Conservation (phyloP, 352 stramenopile genomes). For the Phytophthora pistaciae region DNA sequence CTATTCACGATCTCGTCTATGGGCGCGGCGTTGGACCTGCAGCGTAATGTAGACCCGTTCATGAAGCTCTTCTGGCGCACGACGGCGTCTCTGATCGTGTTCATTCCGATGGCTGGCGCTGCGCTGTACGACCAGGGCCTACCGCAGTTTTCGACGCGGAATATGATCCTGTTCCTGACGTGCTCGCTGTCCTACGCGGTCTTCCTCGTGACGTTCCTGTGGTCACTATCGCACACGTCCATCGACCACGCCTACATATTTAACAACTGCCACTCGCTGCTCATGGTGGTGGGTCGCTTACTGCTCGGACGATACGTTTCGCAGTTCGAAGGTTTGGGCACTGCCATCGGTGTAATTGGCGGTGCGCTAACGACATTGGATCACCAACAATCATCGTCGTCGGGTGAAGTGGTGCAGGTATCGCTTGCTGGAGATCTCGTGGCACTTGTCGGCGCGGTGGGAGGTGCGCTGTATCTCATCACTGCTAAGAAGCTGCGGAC, state of each 20-base stretch:
- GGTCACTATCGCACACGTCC: constrained; percentile 79
- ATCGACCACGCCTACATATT: constrained; percentile 89
- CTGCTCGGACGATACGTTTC: constrained; percentile 70
- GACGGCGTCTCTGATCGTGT: constrained; percentile 75
- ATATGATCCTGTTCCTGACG: constrained; percentile 72
- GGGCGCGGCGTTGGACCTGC: constrained; percentile 75
- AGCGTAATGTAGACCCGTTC: constrained; percentile 79
- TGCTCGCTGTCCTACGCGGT: constrained; percentile 79
- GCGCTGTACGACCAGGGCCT: constrained; percentile 65
- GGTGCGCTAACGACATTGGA: constrained; percentile 81
- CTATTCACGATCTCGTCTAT: constrained; percentile 83
- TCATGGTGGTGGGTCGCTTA: constrained; percentile 78
- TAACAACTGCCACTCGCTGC: constrained; percentile 89
- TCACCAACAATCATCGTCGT: constrained; percentile 39
- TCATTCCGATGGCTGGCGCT: constrained; percentile 65
- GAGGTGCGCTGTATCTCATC: constrained; percentile 80
- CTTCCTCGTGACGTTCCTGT: constrained; percentile 87
- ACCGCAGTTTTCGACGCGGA: constrained; percentile 64
- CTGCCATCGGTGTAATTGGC: constrained; percentile 79
- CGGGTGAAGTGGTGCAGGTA: constrained; percentile 46
- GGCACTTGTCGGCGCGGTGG: constrained; percentile 73
- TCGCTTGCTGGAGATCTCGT: constrained; percentile 79
- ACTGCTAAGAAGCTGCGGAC: constrained; percentile 76
- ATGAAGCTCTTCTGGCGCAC: constrained; percentile 89
- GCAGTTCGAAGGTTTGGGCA: constrained; percentile 81